These are phyloP conservation scores for Albifimbria verrucaria DNA, from an alignment of 2,329 filamentous ascomycete species.

Conservation along the genomic window DNA sequence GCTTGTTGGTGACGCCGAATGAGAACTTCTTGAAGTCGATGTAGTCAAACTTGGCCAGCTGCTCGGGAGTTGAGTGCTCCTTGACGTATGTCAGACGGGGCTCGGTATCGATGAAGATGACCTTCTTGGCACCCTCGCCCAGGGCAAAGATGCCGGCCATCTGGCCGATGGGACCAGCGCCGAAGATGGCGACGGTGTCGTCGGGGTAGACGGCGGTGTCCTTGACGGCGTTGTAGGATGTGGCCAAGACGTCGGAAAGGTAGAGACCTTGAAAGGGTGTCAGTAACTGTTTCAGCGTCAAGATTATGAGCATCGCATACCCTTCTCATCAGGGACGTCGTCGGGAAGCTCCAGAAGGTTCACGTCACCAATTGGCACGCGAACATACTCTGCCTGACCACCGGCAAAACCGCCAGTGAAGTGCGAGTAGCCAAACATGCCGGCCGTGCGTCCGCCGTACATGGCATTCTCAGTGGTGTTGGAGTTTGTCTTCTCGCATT, in stretches of 20 bases:
- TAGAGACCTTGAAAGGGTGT: slow-evolving; percentile 49
- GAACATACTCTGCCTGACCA: slow-evolving; percentile 82
- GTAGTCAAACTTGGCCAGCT: slow-evolving; percentile 56
- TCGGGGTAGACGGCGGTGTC: slow-evolving; percentile 77
- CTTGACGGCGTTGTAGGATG: slow-evolving; percentile 77
- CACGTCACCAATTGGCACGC: slow-evolving; percentile 76
- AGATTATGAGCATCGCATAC: slow-evolving; percentile 12
- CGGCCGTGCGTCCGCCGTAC: slow-evolving; percentile 76
- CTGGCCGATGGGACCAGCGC: slow-evolving; percentile 83
- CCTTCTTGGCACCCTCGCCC: slow-evolving; percentile 67
- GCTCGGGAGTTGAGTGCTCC: slow-evolving; percentile 50
- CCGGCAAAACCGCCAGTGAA: slow-evolving; percentile 86
- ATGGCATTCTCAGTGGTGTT: slow-evolving; percentile 69
- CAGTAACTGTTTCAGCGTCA: not conserved
- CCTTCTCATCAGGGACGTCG: slow-evolving; percentile 80
- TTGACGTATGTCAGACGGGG: slow-evolving; percentile 67
- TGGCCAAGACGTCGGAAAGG: slow-evolving; percentile 76
- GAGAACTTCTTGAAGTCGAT: slow-evolving; percentile 64
- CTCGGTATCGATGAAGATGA: slow-evolving; percentile 77
- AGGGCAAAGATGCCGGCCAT: slow-evolving; percentile 76
- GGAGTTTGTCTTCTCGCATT: slow-evolving; percentile 76
- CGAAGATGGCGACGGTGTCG: slow-evolving; percentile 78
- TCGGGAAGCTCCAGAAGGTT: slow-evolving; percentile 79
- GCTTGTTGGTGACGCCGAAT: slow-evolving; percentile 52
- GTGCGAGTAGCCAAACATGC: slow-evolving; percentile 70